A percentile compares a stretch with the other conserved stretches of the same genome.
Conservation (phyloP, 2,329 filamentous ascomycete genomes). For the Dothideomycetes sp. region DNA sequence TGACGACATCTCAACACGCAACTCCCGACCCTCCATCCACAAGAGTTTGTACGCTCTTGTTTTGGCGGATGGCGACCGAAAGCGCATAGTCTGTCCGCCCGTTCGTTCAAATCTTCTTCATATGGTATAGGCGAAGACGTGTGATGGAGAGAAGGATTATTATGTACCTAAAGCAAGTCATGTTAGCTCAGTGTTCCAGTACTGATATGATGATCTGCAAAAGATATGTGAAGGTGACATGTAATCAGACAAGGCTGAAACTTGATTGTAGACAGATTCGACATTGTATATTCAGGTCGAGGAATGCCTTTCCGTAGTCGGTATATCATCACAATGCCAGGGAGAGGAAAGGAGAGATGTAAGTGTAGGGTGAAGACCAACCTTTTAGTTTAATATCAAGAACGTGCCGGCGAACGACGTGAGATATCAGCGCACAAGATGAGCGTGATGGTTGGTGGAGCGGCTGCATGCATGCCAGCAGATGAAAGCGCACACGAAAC, state of each 20-base stretch:
- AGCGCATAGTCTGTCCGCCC: constrained; percentile 58
- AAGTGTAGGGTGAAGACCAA: constrained; percentile 1
- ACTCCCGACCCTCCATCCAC: constrained; percentile 44
- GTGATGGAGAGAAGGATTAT: background rate
- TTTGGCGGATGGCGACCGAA: constrained; percentile 43
- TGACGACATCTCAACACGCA: constrained; percentile 63
- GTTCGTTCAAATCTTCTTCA: constrained; percentile 60
- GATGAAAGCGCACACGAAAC: background rate
- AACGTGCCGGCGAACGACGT: background rate
- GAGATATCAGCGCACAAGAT: background rate
- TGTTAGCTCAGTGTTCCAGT: constrained; percentile 13
- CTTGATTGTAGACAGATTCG: constrained; percentile 52
- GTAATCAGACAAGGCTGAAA: constrained; percentile 60
- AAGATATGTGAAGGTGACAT: constrained; percentile 3
- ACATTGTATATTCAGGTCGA: constrained; percentile 56
- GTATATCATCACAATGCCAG: constrained; percentile 45
- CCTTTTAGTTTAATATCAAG: constrained; percentile 11
- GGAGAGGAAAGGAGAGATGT: background rate
- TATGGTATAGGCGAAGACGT: constrained; percentile 19
- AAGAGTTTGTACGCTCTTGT: constrained; percentile 55
- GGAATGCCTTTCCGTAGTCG: constrained; percentile 57
- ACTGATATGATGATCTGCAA: constrained; percentile 5
- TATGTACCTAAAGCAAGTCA: constrained; percentile 14
- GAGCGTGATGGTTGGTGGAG: no score
- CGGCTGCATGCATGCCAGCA: no score